phyloP scores from a whole-genome alignment of 1,139 yeast species.

The Blastobotrys indianensis region DNA sequence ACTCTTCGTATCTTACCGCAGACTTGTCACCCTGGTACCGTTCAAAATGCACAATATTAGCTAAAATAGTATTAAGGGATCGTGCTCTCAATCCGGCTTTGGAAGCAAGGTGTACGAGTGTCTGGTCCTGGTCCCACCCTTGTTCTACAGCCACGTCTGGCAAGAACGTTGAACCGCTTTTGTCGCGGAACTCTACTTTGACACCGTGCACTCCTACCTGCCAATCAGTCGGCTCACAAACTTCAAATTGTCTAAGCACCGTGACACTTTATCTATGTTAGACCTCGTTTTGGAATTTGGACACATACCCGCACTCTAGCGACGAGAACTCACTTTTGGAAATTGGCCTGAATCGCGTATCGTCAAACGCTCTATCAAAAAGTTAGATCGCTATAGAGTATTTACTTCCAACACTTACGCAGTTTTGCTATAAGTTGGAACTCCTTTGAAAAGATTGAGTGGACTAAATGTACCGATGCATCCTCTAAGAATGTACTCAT shows the following conservation, averaged over 20 bases:
- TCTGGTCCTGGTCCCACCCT: slow-evolving; percentile 69
- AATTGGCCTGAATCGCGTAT: slow-evolving; percentile 73
- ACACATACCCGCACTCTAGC: slow-evolving; percentile 38
- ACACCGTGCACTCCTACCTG: slow-evolving; percentile 78
- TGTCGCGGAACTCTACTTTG: slow-evolving; percentile 44
- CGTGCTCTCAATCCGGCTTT: slow-evolving; percentile 53
- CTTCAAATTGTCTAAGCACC: slow-evolving; percentile 55
- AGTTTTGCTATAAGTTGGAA: slow-evolving; percentile 54
- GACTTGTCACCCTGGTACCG: slow-evolving; percentile 35
- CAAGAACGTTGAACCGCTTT: slow-evolving; percentile 66
- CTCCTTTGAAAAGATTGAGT: slow-evolving; percentile 48
- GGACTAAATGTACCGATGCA: slow-evolving; percentile 83
- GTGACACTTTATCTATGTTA: slow-evolving; percentile 47
- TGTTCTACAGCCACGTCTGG: slow-evolving; percentile 93
- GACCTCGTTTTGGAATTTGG: not conserved
- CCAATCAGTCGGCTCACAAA: slow-evolving; percentile 61
- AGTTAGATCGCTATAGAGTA: not conserved
- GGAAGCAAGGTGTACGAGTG: slow-evolving; percentile 60
- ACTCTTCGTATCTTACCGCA: slow-evolving; percentile 28
- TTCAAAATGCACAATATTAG: slow-evolving; percentile 18
- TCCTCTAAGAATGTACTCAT: slow-evolving; percentile 59
- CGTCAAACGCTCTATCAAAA: slow-evolving; percentile 52
- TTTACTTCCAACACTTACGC: slow-evolving; percentile 37
- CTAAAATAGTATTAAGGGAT: slow-evolving; percentile 16
- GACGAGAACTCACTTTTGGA: slow-evolving; percentile 45